Evolutionary conservation across 1,139 yeast species (phyloP), one percentile per base, ranked within the genome.

Genomic region (Saccharomyces hybrid): DNA sequence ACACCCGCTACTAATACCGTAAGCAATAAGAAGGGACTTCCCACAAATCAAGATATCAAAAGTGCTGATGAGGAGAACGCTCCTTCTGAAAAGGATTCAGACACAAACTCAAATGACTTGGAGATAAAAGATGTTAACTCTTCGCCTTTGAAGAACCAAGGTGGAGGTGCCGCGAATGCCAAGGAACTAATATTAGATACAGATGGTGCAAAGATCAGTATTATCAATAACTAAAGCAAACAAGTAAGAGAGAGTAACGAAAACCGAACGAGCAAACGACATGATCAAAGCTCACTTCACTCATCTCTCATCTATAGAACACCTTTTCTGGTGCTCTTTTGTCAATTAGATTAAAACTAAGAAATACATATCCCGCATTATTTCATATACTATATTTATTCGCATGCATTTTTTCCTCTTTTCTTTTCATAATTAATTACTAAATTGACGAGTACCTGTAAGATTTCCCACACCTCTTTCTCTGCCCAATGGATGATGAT

Each of bases 201-300:
- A 3, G 68, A 66, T 19, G 62, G 67, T 52, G 68, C 70, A 5
- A 66, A 65, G 51, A 58, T 67, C 19, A 67, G 63, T 27, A 58
- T 65, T n/a, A 63, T 64, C 47, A 60, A 65, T 9, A 34, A 42
- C 32, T 23, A 31, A 28, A 3, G 9, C 13, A 47, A 29, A 23
- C 5, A 27, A 26, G 23, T 47, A 11, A 11, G 19, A 19, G 25
- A 8, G 25, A 38, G 13, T 9, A 3, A 38, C 13, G 13, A 16
- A n/a, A n/a, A n/a, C n/a, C n/a, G n/a, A n/a, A n/a, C n/a, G n/a
- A n/a, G n/a, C n/a, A n/a, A n/a, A 38, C 13, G 13, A 16, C 5
- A n/a, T 16, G 25, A 0, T 11, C 1, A 38, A 38, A 16, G 1
- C 23, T 19, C 23, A 19, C 23, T 19, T 19, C 1, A 19, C 23